Evolutionary conservation across 2,329 filamentous ascomycete species (phyloP), one percentile per base, ranked within the genome.

Genomic region (Ascosphaera apis): DNA sequence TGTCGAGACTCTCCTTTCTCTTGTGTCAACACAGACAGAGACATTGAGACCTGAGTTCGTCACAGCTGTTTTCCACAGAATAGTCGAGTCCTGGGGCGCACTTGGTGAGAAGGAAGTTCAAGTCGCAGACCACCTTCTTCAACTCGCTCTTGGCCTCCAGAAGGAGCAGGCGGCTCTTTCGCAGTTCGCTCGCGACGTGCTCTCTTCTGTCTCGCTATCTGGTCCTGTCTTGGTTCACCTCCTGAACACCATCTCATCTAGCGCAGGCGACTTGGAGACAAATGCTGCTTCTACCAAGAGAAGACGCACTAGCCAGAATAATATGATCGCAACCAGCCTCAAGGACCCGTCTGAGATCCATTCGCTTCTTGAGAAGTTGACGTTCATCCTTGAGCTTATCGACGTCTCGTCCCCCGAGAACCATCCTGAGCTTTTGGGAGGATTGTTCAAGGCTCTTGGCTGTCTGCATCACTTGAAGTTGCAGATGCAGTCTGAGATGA

Each of bases 311-410:
- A 91, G 79, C 54, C 71, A 76, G 37, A 74, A 69, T 12, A 76
- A 79, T 43, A 66, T 69, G 43, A 66, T 70, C 37, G 68, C 67
- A 33, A 61, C 71, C 37, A 65, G 67, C 25, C 61, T 66, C 11
- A 69, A 73, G 42, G 67, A 73, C 38, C 69, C 72, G 23, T 63
- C 67, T 4, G 72, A 80, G 47, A 56, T 84, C 19, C 69, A 68
- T 43, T 64, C 66, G 34, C 67, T 75, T 4, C 65, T 93, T 42
- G 71, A 72, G 45, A 77, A 76, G 45, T 68, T 86, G 37, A 92
- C 84, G 0, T 73, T 92, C 48, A 79, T 93, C 8, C 62, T 95
- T 27, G 84, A 95, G 52, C 59, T 95, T 17, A 69, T 95, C 12
- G 84, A 95, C 49, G 71, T 69, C 34, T 86, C 83, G 2, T 67